These are phyloP conservation scores for Casuarina glauca DNA, from an alignment of 306 rosid genomes.

Conservation along the genomic window DNA sequence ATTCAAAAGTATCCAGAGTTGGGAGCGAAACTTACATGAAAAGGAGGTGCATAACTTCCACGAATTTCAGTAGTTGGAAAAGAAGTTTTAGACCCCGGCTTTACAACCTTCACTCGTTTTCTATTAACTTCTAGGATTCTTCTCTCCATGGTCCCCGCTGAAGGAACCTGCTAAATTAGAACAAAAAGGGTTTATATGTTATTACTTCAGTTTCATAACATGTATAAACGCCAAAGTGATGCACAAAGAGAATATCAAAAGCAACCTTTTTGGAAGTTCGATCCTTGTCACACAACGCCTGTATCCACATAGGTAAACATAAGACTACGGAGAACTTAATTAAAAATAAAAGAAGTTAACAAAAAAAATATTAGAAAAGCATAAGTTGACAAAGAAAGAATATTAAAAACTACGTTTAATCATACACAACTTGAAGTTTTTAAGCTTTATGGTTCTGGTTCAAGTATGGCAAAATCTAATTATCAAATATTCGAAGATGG, in stretches of 20 bases:
- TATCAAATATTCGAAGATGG: not conserved
- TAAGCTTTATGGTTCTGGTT: not conserved
- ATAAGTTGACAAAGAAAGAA: not conserved
- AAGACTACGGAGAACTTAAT: slow-evolving; percentile 6
- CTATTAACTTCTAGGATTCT: slow-evolving; percentile 80
- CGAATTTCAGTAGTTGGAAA: slow-evolving; percentile 93
- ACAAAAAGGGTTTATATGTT: slow-evolving; percentile 2
- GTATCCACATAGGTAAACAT: slow-evolving; percentile 26
- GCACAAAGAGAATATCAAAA: slow-evolving; percentile 12
- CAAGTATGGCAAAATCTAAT: not conserved
- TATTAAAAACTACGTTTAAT: not conserved
- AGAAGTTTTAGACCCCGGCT: slow-evolving; percentile 93
- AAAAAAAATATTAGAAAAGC: not conserved
- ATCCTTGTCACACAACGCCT: slow-evolving; percentile 90
- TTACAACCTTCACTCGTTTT: slow-evolving; percentile 87
- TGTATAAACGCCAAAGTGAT: slow-evolving; percentile 2
- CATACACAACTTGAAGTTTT: not conserved
- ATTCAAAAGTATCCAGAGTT: not conserved
- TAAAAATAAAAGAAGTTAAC: too few species aligned
- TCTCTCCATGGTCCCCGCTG: slow-evolving; percentile 72
- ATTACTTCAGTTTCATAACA: slow-evolving; percentile 8
- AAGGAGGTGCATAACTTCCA: slow-evolving; percentile 92
- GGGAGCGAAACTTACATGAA: slow-evolving; percentile 66
- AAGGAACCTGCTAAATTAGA: slow-evolving; percentile 53
- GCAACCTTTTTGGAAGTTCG: slow-evolving; percentile 73